Evolutionary conservation across 306 rosid genomes (phyloP).

Genomic region (Pterocarpus macrocarpus): DNA sequence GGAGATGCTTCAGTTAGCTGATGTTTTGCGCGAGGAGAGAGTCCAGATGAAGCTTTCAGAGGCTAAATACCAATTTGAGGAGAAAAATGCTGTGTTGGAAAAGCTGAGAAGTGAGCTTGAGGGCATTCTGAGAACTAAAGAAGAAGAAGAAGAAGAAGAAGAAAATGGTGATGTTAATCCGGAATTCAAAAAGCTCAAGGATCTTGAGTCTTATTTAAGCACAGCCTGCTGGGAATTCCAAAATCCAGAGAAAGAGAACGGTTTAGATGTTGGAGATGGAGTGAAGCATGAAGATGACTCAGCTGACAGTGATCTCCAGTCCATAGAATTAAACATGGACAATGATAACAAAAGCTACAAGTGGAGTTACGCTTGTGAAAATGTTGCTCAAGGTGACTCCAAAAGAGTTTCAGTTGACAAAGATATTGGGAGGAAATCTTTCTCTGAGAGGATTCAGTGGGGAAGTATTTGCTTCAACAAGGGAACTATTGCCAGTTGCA

Average conservation of each 20-base stretch:
- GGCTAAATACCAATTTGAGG: conserved; percentile 89
- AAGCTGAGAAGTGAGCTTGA: conserved; percentile 75
- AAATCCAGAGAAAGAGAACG: conserved; percentile 46
- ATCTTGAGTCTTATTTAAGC: conserved; percentile 76
- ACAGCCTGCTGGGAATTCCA: conserved; percentile 61
- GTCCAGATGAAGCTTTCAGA: conserved; percentile 97
- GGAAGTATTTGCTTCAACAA: conserved; percentile 90
- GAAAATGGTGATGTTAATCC: conserved; percentile 52
- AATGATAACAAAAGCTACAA: conserved; percentile 62
- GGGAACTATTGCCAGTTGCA: conserved; percentile 48
- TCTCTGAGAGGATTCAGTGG: conserved; percentile 92
- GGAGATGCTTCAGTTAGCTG: conserved; percentile 94
- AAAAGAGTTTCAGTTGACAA: conserved; percentile 68
- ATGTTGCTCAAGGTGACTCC: conserved; percentile 52
- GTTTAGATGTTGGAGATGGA: conserved; percentile 50
- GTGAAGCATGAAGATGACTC: conserved; percentile 64
- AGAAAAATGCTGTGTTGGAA: conserved; percentile 83
- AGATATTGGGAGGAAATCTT: conserved; percentile 71
- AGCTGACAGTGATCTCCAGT: conserved; percentile 80
- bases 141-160: conserved; percentile 50
- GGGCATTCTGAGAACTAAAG: conserved; percentile 61
- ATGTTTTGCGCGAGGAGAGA: conserved; percentile 87
- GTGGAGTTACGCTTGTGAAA: conserved; percentile 71
- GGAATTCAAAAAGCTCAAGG: conserved; percentile 62
- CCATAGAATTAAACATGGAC: conserved; percentile 91